Conservation (phyloP, 2,329 filamentous ascomycete species). For the Fusarium odoratissimum region DNA sequence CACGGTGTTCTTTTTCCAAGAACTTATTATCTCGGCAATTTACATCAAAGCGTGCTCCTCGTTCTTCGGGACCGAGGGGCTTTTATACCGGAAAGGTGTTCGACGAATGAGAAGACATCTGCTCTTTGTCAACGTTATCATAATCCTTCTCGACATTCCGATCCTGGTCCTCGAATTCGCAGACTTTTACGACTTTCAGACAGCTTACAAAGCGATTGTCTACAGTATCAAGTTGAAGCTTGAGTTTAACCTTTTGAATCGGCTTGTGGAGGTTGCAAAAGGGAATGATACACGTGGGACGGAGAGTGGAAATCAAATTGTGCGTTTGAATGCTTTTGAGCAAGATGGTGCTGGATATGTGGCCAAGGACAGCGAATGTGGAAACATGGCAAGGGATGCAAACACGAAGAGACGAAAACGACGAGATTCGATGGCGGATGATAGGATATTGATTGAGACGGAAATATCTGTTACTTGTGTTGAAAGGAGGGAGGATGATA, state of each 20-base stretch:
- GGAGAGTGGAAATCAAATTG: background rate
- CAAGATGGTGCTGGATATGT: background rate
- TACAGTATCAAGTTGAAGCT: constrained; percentile 53
- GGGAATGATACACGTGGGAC: background rate
- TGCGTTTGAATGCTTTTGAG: background rate
- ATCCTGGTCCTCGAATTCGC: constrained; percentile 52
- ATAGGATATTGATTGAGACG: background rate
- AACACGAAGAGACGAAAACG: background rate
- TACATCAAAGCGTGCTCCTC: constrained; percentile 54
- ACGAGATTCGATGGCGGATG: background rate
- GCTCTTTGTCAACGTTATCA: constrained; percentile 55
- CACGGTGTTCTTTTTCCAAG: constrained; percentile 66
- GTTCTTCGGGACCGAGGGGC: constrained; percentile 8
- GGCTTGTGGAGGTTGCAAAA: constrained; percentile 19
- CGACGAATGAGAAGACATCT: constrained; percentile 49
- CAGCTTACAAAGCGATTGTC: constrained; percentile 42
- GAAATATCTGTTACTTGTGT: constrained; percentile 13
- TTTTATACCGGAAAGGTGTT: background rate
- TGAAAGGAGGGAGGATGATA: background rate
- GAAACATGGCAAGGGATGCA: fast-evolving
- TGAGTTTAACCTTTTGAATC: constrained; percentile 53
- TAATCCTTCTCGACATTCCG: constrained; percentile 54
- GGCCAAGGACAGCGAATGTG: fast-evolving
- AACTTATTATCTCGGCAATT: constrained; percentile 63
- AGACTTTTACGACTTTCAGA: constrained; percentile 49